Percentiles rank a stretch among this genome's conserved stretches.
Evolutionary conservation across 345 rosid species (phyloP).

Genomic region (Pistacia vera): DNA sequence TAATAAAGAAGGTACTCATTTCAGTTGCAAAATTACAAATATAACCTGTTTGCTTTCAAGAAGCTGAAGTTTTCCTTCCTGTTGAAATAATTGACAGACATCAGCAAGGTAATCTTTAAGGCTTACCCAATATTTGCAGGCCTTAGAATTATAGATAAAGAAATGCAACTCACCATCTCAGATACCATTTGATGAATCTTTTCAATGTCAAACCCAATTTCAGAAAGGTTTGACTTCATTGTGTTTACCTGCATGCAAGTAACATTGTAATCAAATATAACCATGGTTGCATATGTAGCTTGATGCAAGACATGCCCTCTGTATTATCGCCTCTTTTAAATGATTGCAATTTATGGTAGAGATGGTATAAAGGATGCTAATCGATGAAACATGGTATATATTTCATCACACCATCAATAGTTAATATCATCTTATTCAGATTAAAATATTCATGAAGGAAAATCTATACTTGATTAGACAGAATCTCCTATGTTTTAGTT

Average conservation of each 20-base stretch:
- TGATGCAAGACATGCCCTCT: conserved; percentile 1
- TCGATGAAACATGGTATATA: neutral
- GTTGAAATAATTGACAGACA: conserved; percentile 31
- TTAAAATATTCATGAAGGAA: neutral
- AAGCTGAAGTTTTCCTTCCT: conserved; percentile 85
- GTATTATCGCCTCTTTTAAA: neutral
- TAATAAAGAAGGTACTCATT: conserved; percentile 4
- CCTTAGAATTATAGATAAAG: neutral
- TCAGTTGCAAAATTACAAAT: conserved; percentile 10
- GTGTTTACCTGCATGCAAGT: conserved; percentile 60
- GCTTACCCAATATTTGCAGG: neutral
- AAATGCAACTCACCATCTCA: conserved; percentile 66
- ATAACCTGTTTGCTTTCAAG: conserved; percentile 81
- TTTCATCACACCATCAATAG: neutral
- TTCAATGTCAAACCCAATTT: conserved; percentile 76
- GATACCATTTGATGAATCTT: conserved; percentile 68
- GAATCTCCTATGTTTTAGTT: neutral
- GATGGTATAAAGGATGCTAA: neutral
- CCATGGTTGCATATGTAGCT: conserved; percentile 3
- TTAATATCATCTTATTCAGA: neutral
- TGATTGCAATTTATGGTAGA: neutral
- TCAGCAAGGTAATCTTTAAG: conserved; percentile 10
- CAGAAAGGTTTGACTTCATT: conserved; percentile 71
- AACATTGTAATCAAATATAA: conserved; percentile 20
- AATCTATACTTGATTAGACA: neutral